Evolutionary conservation across 371 early-diverging fungal genomes (phyloP).

Genomic region (Catenaria anguillulae): DNA sequence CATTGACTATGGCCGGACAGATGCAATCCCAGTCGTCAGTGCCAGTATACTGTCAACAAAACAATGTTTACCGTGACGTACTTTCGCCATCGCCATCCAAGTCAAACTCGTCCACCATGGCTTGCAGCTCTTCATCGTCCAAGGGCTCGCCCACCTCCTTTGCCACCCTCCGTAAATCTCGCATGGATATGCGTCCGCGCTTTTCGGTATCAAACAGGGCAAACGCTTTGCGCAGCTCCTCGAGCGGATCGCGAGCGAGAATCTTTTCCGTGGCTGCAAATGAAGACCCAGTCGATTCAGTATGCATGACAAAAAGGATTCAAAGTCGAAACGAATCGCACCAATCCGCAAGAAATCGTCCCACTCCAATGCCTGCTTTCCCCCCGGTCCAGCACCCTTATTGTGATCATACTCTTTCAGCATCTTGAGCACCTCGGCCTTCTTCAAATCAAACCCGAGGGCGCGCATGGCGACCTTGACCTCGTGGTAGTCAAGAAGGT

Average conservation of each 20-base stretch:
- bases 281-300: not conserved
- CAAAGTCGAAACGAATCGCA: conserved; percentile 18
- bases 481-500: conserved; percentile 53
- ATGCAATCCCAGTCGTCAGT: too few relatives aligned
- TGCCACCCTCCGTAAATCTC: conserved; percentile 47
- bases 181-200: conserved; percentile 43
- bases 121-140: conserved; percentile 53
- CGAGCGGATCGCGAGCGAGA: conserved; percentile 51
- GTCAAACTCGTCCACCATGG: conserved; percentile 74
- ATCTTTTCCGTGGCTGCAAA: conserved; percentile 44
- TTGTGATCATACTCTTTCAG: conserved; percentile 30
- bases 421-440: conserved; percentile 51
- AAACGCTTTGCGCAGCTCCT: conserved; percentile 60
- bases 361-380: conserved; percentile 32
- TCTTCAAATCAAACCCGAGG: conserved; percentile 56
- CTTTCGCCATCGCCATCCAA: conserved; percentile 56
- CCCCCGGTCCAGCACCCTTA: too few relatives aligned
- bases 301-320: too few relatives aligned
- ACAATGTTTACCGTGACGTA: conserved; percentile 17
- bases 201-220: conserved; percentile 54
- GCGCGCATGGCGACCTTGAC: conserved; percentile 63
- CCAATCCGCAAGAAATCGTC: conserved; percentile 49
- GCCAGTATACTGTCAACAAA: not conserved
- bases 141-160: conserved; percentile 59
- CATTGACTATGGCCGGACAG: too few relatives aligned